Evolutionary conservation across 768 basidiomycete genomes (phyloP), one percentile per base, ranked within the genome.

Genomic region (Pleurotus salmoneostramineus): DNA sequence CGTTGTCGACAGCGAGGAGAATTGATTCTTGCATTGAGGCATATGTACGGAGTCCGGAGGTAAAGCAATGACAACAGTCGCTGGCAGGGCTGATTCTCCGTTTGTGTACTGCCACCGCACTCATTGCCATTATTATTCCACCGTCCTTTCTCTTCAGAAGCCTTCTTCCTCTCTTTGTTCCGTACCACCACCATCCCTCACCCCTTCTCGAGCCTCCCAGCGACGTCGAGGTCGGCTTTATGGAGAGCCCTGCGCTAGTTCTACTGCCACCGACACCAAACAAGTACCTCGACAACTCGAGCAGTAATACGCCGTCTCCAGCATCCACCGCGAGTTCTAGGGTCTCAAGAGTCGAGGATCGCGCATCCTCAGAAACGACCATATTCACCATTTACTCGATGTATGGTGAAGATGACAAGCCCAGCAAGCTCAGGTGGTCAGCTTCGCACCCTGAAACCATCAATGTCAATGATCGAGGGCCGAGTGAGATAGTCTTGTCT

Each of bases 341-440:
- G 68, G 61, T 72, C 71, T 67, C 69, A 65, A 56, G 64, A 64
- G 47, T 71, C 68, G 74, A 73, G 63, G 79, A 77, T 15, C 81
- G 85, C 58, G 75, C 74, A 57, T 85, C 87, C 0, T 83, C 88
- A 10, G 89, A 90, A 64, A 83, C 87, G 50, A 83, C 89, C 10
- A 89, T 93, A 66, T 84, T 88, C 67, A 85, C 88, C 55, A 93
- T 93, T 57, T 93, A 91, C 69, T 91, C 88, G 50, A 92, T 92
- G 91, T 93, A 93, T 69, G 83, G 83, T 55, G 85, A 87, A 68
- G 82, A 85, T 58, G 58, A 58, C 46, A 27, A 46, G 44, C 43
- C 69, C 37, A 69, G 72, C 37, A 55, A 55, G 31, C 17, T 36
- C 37, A 55, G 52, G 37, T 55, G 52, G 52, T 55, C 52, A 55